Evolutionary conservation across 1,284 basidiomycete species (phyloP).

Genomic region (Agroathelia rolfsii): DNA sequence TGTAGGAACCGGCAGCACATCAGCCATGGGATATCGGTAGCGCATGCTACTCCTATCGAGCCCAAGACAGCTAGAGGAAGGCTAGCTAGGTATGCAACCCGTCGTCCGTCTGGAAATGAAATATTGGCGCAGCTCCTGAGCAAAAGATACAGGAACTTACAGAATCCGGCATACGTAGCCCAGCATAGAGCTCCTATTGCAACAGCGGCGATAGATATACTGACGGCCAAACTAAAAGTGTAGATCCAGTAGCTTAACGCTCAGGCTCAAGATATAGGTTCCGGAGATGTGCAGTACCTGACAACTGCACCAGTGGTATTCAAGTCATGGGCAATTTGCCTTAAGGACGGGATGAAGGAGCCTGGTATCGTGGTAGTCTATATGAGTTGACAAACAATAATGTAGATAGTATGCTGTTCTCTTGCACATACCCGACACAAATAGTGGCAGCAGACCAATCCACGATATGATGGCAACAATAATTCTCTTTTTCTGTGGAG

Average conservation of each 20-base stretch:
- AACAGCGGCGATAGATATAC: conserved; percentile 9
- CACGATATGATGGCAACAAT: conserved; percentile 9
- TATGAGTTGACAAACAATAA: conserved; percentile 33
- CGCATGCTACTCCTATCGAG: conserved; percentile 25
- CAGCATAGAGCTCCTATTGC: conserved; percentile 22
- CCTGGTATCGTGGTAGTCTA: too few relatives aligned
- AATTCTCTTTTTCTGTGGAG: conserved; percentile 4
- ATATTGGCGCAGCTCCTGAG: background rate
- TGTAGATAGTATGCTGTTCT: background rate
- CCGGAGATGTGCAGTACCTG: conserved; percentile 26
- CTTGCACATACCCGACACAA: background rate
- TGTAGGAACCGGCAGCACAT: conserved; percentile 8
- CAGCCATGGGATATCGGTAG: conserved; percentile 8
- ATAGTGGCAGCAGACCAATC: conserved; percentile 6
- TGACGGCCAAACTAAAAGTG: conserved; percentile 22
- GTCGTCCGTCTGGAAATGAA: conserved; percentile 23
- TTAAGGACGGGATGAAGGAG: conserved; percentile 62
- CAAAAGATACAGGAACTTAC: conserved; percentile 3
- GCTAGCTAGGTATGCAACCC: conserved; percentile 25
- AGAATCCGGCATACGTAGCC: conserved; percentile 27
- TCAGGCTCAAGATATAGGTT: background rate
- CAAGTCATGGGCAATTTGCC: conserved; percentile 53
- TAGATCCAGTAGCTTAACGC: too few relatives aligned
- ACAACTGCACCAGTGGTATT: conserved; percentile 43
- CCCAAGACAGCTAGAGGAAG: conserved; percentile 30